These are phyloP conservation scores for Mayamaea pseudoterrestris DNA, from an alignment of 108 stramenopile genomes.

Conservation along the genomic window DNA sequence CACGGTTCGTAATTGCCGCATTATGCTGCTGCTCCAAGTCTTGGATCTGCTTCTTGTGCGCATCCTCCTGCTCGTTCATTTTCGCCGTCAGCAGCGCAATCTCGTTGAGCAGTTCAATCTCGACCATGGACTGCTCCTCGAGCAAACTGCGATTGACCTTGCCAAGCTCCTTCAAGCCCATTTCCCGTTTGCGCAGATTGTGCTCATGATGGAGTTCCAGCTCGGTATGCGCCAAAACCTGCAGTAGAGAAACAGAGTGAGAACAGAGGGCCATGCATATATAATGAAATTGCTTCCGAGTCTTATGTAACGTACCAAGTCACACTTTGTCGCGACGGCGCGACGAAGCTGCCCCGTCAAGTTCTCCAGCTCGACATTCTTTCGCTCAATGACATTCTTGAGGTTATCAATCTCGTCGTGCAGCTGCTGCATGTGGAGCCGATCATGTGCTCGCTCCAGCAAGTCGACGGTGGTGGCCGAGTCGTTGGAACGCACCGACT, in stretches of 20 bases:
- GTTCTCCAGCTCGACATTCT: slow-evolving; percentile 25
- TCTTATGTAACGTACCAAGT: too few species aligned
- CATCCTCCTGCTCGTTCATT: slow-evolving; percentile 9
- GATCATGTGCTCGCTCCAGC: slow-evolving; percentile 20
- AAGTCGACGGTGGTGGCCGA: slow-evolving; percentile 10
- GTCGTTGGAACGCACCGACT: background rate
- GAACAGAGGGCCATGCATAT: too few species aligned
- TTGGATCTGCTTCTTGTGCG: slow-evolving; percentile 9
- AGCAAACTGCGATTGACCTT: slow-evolving; percentile 9
- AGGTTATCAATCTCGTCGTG: slow-evolving; percentile 26
- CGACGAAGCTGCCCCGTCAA: slow-evolving; percentile 37
- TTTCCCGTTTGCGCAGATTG: slow-evolving; percentile 13
- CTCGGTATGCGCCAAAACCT: slow-evolving; percentile 35
- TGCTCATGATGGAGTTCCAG: slow-evolving; percentile 31
- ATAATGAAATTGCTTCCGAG: too few species aligned
- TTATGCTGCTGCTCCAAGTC: slow-evolving; percentile 20
- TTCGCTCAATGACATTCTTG: slow-evolving; percentile 11
- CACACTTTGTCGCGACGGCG: slow-evolving; percentile 33
- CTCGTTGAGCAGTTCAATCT: slow-evolving; percentile 38
- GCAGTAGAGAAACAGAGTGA: too few species aligned
- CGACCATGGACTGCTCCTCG: slow-evolving; percentile 21
- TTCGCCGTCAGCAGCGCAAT: slow-evolving; percentile 12
- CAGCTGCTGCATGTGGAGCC: slow-evolving; percentile 22
- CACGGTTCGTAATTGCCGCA: slow-evolving; percentile 1
- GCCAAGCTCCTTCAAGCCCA: slow-evolving; percentile 12